Conservation (phyloP, 768 basidiomycete genomes). For the Kwoniella newhampshirensis region DNA sequence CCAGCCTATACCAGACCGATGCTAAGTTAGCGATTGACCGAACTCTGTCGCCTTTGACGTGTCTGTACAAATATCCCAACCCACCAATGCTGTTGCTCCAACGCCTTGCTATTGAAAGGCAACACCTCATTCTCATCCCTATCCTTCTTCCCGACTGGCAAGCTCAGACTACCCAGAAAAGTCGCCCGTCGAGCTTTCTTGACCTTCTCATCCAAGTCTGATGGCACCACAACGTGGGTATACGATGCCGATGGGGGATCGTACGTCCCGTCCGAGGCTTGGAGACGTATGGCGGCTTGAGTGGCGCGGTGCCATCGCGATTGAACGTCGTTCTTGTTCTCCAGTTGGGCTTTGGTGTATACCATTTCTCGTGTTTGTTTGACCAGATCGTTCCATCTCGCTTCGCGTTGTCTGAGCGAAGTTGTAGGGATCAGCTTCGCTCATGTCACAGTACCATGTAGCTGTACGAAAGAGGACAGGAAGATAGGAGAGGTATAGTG, state of each 20-base stretch:
- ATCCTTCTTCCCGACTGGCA: conserved; percentile 20
- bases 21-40: neutral
- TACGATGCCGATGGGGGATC: conserved; percentile 3
- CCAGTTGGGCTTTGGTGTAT: conserved; percentile 26
- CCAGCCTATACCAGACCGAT: conserved; percentile 23
- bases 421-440: neutral
- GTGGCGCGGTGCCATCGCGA: conserved; percentile 35
- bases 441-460: neutral
- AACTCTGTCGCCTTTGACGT: neutral
- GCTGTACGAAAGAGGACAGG: neutral
- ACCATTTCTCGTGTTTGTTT: conserved; percentile 24
- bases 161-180: conserved; percentile 35
- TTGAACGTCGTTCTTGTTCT: conserved; percentile 43
- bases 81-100: conserved; percentile 50
- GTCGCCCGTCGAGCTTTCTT: conserved; percentile 25
- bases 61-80: neutral
- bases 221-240: neutral
- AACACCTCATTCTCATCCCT: conserved; percentile 36
- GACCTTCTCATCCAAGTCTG: neutral
- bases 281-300: conserved; percentile 30
- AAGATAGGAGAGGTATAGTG: neutral
- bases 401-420: conserved; percentile 26
- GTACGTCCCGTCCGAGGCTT: conserved; percentile 33
- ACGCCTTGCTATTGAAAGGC: conserved; percentile 34
- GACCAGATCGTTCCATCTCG: conserved; percentile 43